These are phyloP conservation scores for Fusarium praegraminearum DNA, from an alignment of 2,329 filamentous ascomycete species.

Conservation along the genomic window DNA sequence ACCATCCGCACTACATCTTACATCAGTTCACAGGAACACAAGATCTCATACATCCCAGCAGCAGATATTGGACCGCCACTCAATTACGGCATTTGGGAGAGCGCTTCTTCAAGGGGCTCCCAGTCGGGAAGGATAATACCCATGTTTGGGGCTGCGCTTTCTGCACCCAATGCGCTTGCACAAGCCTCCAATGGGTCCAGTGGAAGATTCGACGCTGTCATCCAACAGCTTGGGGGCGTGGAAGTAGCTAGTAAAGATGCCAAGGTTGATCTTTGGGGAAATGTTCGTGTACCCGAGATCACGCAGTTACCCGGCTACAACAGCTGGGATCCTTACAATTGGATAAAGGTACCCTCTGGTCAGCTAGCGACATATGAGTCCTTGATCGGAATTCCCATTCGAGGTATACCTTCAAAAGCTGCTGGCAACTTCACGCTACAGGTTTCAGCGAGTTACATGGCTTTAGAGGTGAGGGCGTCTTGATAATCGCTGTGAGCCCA, in stretches of 20 bases:
- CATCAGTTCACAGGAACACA: background rate
- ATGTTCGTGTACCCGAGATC: constrained; percentile 6
- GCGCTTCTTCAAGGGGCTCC: rapidly evolving
- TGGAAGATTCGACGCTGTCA: background rate
- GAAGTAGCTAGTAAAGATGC: background rate
- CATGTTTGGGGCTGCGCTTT: background rate
- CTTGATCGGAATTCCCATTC: constrained; percentile 5
- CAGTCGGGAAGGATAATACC: too few relatives aligned
- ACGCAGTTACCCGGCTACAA: background rate
- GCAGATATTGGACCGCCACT: background rate
- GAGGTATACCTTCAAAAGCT: background rate
- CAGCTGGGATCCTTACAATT: background rate
- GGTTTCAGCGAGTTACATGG: background rate
- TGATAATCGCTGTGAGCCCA: too few relatives aligned
- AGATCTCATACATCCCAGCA: background rate
- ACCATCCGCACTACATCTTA: background rate
- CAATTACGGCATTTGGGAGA: background rate
- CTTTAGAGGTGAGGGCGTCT: too few relatives aligned
- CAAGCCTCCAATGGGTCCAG: background rate
- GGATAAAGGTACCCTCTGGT: background rate
- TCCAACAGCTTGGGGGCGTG: background rate
- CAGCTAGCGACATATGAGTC: background rate
- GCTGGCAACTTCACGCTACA: constrained; percentile 7
- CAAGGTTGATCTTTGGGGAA: background rate
- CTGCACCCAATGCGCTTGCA: background rate